Percentiles rank a stretch among this genome's conserved stretches.
phyloP scores from a whole-genome alignment of 345 rosid species.

The Hibiscus syriacus region DNA sequence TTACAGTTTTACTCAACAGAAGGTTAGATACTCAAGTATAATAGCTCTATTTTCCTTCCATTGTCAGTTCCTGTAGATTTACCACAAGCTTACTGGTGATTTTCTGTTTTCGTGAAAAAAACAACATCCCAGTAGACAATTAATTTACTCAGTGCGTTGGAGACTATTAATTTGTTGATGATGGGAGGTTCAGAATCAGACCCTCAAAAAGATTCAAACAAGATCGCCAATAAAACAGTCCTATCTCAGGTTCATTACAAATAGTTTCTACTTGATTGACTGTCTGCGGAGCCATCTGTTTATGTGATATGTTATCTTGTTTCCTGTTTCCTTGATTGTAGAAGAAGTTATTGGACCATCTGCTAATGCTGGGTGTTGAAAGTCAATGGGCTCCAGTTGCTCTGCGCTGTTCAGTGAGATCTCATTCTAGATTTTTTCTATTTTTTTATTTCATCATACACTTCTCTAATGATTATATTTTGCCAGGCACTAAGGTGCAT shows the following conservation, averaged over 20 bases:
- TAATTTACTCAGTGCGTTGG: slow-evolving; percentile 74
- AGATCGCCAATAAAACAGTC: slow-evolving; percentile 67
- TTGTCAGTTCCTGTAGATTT: not conserved
- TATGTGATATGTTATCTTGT: slow-evolving; percentile 13
- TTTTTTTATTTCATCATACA: not conserved
- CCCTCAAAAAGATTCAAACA: slow-evolving; percentile 66
- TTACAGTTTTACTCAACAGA: slow-evolving; percentile 87
- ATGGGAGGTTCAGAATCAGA: slow-evolving; percentile 65
- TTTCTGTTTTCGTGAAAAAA: slow-evolving; percentile 32
- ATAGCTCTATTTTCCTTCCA: not conserved
- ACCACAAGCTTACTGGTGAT: slow-evolving; percentile 31
- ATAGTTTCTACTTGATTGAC: slow-evolving; percentile 3
- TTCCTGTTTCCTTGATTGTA: slow-evolving; percentile 26
- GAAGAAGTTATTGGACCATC: slow-evolving; percentile 76
- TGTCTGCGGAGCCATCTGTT: not conserved
- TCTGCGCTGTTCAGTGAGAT: slow-evolving; percentile 75
- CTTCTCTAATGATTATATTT: slow-evolving; percentile 14
- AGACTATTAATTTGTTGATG: slow-evolving; percentile 76
- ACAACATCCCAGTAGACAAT: slow-evolving; percentile 88
- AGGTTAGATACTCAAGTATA: slow-evolving; percentile 64
- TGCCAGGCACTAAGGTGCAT: slow-evolving; percentile 75
- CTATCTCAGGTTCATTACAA: slow-evolving; percentile 69
- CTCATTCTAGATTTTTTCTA: not conserved
- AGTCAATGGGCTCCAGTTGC: slow-evolving; percentile 95
- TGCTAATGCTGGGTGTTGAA: slow-evolving; percentile 85